phyloP scores from a whole-genome alignment of 1,284 basidiomycete species.

The Leccinum solheimii region DNA sequence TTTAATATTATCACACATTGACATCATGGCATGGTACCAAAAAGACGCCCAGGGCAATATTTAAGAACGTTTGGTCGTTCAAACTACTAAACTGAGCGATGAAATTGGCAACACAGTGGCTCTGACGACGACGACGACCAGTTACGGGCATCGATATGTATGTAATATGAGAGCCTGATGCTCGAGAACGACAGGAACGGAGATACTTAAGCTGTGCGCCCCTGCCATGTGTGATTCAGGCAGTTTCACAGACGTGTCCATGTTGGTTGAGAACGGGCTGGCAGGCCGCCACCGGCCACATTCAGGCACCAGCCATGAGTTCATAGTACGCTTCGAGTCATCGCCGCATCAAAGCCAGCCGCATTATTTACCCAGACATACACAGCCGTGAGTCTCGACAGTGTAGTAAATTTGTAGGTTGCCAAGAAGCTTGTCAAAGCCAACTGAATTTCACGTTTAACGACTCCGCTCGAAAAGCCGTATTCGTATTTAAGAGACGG shows the following conservation, averaged over 20 bases:
- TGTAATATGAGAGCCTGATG: background rate
- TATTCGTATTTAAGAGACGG: slow-evolving; percentile 3
- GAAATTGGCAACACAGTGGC: background rate
- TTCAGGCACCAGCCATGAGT: slow-evolving; percentile 19
- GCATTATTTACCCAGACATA: slow-evolving; percentile 17
- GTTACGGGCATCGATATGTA: background rate
- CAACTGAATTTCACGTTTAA: slow-evolving; percentile 3
- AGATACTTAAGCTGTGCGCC: slow-evolving; percentile 7
- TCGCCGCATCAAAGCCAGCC: slow-evolving; percentile 16
- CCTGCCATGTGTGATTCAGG: slow-evolving; percentile 8
- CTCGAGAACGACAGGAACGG: slow-evolving; percentile 4
- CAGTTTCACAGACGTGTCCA: slow-evolving; percentile 4
- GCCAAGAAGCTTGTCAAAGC: background rate
- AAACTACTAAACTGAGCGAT: background rate
- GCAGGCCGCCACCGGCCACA: slow-evolving; percentile 15
- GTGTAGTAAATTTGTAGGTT: background rate
- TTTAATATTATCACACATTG: background rate
- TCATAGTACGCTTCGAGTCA: background rate
- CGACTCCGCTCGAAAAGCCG: slow-evolving; percentile 27
- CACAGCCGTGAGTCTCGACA: slow-evolving; percentile 13
- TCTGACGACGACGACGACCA: background rate
- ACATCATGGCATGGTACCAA: background rate
- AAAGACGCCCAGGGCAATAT: background rate
- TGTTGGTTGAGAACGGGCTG: background rate
- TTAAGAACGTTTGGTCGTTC: background rate